A percentile compares a stretch with the other conserved stretches of the same genome.
phyloP scores from a whole-genome alignment of 73 alveolate species.

The Uronychia binucleata region DNA sequence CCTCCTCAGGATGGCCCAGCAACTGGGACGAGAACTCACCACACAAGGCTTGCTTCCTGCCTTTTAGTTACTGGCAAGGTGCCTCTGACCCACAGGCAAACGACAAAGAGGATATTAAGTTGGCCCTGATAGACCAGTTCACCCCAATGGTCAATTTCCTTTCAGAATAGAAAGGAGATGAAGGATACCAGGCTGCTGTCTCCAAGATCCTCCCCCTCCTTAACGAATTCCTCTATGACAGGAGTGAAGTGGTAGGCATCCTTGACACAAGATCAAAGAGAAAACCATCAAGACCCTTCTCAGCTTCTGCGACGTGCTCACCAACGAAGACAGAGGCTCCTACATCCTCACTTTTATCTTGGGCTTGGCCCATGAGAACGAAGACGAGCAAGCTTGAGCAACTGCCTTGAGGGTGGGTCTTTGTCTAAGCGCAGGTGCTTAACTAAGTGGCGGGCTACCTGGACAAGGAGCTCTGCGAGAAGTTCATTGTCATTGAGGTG shows the following conservation, averaged over 20 bases:
- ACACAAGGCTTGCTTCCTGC: constrained; percentile 52
- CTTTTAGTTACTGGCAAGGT: constrained; percentile 30
- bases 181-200: constrained; percentile 49
- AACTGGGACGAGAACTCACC: constrained; percentile 46
- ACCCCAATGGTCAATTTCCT: constrained; percentile 41
- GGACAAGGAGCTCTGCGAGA: constrained; percentile 63
- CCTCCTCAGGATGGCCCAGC: constrained; percentile 56
- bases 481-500: constrained; percentile 58
- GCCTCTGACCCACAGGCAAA: constrained; percentile 5
- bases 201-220: constrained; percentile 47
- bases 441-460: constrained; percentile 33
- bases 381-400: constrained; percentile 49
- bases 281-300: constrained; percentile 53
- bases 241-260: constrained; percentile 15
- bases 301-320: constrained; percentile 48
- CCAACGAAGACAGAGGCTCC: constrained; percentile 47
- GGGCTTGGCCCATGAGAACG: constrained; percentile 63
- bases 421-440: constrained; percentile 32
- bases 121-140: constrained; percentile 61
- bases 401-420: constrained; percentile 47
- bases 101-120: constrained; percentile 58
- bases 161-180: constrained; percentile 34
- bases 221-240: constrained; percentile 56
- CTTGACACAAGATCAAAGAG: constrained; percentile 27
- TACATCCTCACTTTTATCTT: constrained; percentile 57